Evolutionary conservation across 129 eudicot species (phyloP).

Genomic region (Saussurea involucrata): DNA sequence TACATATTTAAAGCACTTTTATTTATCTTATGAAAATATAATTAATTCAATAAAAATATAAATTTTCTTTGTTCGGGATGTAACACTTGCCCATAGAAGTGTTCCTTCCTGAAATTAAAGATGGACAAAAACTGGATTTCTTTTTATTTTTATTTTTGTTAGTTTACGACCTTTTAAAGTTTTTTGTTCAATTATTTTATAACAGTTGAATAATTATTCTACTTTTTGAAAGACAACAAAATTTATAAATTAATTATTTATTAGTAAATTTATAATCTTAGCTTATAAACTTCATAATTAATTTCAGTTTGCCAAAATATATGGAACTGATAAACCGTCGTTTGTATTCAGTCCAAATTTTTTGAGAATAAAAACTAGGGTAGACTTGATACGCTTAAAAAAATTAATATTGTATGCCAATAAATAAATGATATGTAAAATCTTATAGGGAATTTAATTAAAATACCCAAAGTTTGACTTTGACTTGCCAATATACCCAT

Average conservation of each 20-base stretch:
- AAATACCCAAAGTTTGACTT: no score
- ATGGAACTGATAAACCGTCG: no score
- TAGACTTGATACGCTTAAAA: no score
- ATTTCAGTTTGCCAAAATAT: no score
- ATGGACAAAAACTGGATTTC: neutral
- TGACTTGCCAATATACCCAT: no score
- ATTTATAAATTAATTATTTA: neutral
- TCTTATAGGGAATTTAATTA: no score
- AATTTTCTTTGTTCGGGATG: no score
- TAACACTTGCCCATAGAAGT: neutral
- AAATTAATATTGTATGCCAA: no score
- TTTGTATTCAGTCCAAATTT: no score
- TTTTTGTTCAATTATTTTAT: neutral
- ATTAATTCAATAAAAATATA: neutral
- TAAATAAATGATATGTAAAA: no score
- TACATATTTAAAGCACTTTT: neutral
- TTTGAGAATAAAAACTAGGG: neutral
- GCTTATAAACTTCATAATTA: neutral
- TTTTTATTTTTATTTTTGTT: neutral
- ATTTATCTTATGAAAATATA: neutral
- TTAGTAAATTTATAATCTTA: neutral
- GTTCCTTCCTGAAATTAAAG: neutral
- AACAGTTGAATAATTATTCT: neutral
- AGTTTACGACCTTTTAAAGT: neutral
- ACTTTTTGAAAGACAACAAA: no score